Evolutionary conservation across 1,284 basidiomycete genomes (phyloP), one percentile per base, ranked within the genome.

Genomic region (Cutaneotrichosporon dermatis): DNA sequence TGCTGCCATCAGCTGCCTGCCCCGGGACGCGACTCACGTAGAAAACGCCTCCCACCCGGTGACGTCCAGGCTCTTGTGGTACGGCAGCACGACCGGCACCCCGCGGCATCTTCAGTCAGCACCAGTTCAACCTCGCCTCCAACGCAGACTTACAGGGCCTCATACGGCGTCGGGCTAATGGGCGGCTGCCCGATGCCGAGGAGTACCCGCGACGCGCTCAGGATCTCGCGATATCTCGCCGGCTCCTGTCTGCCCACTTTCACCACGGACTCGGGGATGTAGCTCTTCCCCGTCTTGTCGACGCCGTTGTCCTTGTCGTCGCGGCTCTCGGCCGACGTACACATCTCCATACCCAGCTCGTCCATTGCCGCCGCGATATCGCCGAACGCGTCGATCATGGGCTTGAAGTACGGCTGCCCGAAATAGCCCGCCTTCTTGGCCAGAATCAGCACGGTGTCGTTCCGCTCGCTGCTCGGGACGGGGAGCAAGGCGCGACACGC

Each of bases 61-160:
- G n/a, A 49, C 44, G 4, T 12, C 12, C 10, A 49, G 48, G 10
- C 4, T 13, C 33, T 13, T 12, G 11, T 6, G 11, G 6, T 70
- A 70, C 2, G 76, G 75, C 15, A 78, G 54, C 12, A 78, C 68
- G 25, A 74, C 70, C 1, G 76, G 76, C 4, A 72, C 75, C 11
- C 72, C 76, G 62, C 73, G 73, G 57, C 59, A 75, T 16, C 46
- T 49, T 10, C 16, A 4, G 11, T 45, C 6, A 45, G 44, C 39
- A 40, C 8, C 8, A 12, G 9, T 8, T 8, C 9, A 40, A 12
- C 12, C 9, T 8, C 12, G 39, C 9, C 39, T 40, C 25, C 25
- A 25, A 43, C 12, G 13, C 15, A 16, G 25, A 49, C 46, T 49
- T 13, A 49, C 46, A 49, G 11, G 4, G 46, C 46, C 34, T 49